These are phyloP conservation scores for Cystofilobasidium bisporidii DNA, from an alignment of 768 basidiomycete genomes.

Conservation along the genomic window DNA sequence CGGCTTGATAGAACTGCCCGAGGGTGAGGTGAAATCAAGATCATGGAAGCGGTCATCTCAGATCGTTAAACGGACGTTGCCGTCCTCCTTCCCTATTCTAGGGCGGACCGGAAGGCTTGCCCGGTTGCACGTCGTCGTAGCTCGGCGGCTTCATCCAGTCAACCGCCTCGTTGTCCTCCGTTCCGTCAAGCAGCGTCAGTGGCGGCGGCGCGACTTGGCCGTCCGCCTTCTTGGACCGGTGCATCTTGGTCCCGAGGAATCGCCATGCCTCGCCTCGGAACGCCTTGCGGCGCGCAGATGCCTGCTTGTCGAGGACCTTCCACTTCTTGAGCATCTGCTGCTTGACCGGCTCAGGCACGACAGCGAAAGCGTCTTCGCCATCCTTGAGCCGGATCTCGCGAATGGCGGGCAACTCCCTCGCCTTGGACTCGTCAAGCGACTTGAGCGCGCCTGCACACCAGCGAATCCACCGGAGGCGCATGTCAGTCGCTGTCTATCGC, in stretches of 20 bases:
- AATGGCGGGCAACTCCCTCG: constrained; percentile 40
- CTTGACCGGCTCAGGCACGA: background rate
- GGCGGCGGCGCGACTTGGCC: background rate
- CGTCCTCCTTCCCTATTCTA: too few relatives aligned
- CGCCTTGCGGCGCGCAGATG: constrained; percentile 12
- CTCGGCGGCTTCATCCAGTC: background rate
- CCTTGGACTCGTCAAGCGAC: constrained; percentile 33
- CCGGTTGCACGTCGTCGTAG: background rate
- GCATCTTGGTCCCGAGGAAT: constrained; percentile 7
- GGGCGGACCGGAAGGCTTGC: background rate
- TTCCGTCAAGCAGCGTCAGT: constrained; percentile 30
- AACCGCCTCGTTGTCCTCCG: constrained; percentile 29
- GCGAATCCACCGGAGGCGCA: constrained; percentile 17
- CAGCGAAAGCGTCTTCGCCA: constrained; percentile 35
- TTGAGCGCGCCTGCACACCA: background rate
- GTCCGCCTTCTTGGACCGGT: background rate
- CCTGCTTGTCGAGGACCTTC: constrained; percentile 10
- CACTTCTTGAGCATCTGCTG: constrained; percentile 4
- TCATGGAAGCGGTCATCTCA: too few relatives aligned
- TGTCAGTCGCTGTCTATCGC: constrained; percentile 28
- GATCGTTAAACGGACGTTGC: too few relatives aligned
- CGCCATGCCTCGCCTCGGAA: constrained; percentile 7
- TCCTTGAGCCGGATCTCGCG: constrained; percentile 43
- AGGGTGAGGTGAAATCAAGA: too few relatives aligned
- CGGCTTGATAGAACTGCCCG: too few relatives aligned